Evolutionary conservation across 2,329 filamentous ascomycete genomes (phyloP).

Genomic region (Chrysosporium queenslandicum): DNA sequence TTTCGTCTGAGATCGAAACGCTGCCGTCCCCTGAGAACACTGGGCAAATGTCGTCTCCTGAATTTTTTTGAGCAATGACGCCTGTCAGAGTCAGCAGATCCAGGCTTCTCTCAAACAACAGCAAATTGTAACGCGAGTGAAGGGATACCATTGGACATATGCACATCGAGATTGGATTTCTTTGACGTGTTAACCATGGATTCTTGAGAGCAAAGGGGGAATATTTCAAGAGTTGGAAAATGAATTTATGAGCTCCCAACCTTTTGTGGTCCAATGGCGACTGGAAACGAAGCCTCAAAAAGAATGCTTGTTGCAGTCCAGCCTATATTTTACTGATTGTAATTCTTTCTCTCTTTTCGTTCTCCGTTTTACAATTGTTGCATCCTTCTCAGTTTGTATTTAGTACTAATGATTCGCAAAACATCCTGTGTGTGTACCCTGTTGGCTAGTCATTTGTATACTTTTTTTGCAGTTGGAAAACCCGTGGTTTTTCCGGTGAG

Average conservation of each 20-base stretch:
- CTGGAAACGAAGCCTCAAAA: neutral
- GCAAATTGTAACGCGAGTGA: no score
- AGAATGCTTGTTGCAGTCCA: neutral
- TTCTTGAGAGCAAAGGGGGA: neutral
- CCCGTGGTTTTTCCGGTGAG: no score
- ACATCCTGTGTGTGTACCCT: neutral
- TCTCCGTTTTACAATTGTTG: slow-evolving; percentile 2
- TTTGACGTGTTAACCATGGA: neutral
- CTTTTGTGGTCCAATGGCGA: neutral
- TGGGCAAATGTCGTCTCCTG: no score
- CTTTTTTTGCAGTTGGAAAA: no score
- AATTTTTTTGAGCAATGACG: no score
- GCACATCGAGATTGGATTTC: neutral
- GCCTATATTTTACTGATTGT: neutral
- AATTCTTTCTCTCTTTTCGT: slow-evolving; percentile 4
- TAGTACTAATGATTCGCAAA: slow-evolving; percentile 9
- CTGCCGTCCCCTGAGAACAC: no score
- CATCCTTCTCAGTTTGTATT: slow-evolving; percentile 12
- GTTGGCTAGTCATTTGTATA: neutral
- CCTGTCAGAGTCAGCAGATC: no score
- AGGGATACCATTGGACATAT: no score
- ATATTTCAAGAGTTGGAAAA: neutral
- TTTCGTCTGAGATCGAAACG: neutral
- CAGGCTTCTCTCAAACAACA: no score
- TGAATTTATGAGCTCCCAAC: neutral